A percentile compares a stretch with the other conserved stretches of the same genome.
phyloP scores from a whole-genome alignment of 139 green algal genomes.

The Desmodesmus armatus region DNA sequence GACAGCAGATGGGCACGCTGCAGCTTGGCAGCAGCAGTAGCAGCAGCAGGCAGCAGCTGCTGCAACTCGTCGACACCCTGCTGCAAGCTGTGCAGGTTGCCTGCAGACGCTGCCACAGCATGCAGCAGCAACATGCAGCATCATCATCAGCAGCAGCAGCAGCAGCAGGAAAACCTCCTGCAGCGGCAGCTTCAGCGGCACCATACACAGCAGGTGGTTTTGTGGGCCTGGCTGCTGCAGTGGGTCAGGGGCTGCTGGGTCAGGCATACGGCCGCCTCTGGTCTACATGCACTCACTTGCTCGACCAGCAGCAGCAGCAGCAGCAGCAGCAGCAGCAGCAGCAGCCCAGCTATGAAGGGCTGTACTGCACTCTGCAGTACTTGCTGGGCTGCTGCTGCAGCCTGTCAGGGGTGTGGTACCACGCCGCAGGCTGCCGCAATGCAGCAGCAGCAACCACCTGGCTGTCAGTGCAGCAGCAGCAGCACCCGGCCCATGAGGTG shows the following conservation, averaged over 20 bases:
- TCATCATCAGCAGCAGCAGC: not conserved
- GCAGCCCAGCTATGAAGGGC: not conserved
- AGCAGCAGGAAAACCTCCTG: not conserved
- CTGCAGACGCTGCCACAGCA: slow-evolving; percentile 5
- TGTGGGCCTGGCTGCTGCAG: not conserved
- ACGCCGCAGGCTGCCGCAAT: slow-evolving; percentile 3
- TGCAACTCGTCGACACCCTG: not conserved
- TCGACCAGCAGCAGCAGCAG: slow-evolving; percentile 3
- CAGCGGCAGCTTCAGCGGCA: not conserved
- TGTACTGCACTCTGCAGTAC: slow-evolving; percentile 7
- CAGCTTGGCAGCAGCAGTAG: not conserved
- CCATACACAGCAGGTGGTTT: not conserved
- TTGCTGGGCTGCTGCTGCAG: not conserved
- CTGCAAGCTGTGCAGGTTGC: not conserved
- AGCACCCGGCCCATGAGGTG: slow-evolving; percentile 23
- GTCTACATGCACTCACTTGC: not conserved
- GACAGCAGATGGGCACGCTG: not conserved
- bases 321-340: slow-evolving; percentile 2
- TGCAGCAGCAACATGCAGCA: not conserved
- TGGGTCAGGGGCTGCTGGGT: not conserved
- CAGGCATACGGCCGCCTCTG: slow-evolving; percentile 15
- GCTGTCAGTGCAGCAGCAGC: slow-evolving; percentile 24
- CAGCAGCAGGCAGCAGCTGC: not conserved
- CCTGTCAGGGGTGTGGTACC: not conserved
- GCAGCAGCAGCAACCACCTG: slow-evolving; percentile 15